phyloP scores from a whole-genome alignment of 257 asterid genomes.

The Solanum tarapatanum region DNA sequence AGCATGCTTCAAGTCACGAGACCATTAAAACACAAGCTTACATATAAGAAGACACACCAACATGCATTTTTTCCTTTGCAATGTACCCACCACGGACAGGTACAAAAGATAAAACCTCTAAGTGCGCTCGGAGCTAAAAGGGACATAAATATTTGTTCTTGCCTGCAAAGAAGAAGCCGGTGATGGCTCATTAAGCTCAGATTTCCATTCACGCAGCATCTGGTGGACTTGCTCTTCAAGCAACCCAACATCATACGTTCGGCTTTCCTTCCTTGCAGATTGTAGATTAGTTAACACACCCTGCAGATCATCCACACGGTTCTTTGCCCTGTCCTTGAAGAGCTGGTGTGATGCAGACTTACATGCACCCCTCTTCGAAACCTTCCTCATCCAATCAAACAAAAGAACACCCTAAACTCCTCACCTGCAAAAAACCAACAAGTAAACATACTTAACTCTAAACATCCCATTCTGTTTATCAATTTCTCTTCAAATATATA shows the following conservation, averaged over 20 bases:
- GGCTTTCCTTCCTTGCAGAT: constrained; percentile 90
- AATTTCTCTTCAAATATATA: neutral
- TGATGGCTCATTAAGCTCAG: constrained; percentile 85
- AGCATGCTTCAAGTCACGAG: neutral
- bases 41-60: neutral
- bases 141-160: neutral
- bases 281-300: constrained; percentile 81
- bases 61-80: neutral
- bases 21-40: neutral
- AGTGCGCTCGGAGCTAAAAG: neutral
- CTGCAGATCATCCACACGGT: constrained; percentile 92
- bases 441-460: neutral
- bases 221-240: constrained; percentile 97
- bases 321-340: constrained; percentile 91
- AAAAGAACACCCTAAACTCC: constrained; percentile 10
- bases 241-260: constrained; percentile 55
- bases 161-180: constrained; percentile 96
- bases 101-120: neutral
- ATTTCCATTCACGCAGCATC: constrained; percentile 96
- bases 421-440: constrained; percentile 19
- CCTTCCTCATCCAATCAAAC: constrained; percentile 60
- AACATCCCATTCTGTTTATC: neutral
- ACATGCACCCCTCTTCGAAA: constrained; percentile 67
- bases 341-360: constrained; percentile 80
- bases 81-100: neutral